Evolutionary conservation across 1,284 basidiomycete species (phyloP).

Genomic region (Leccinum idahoense): DNA sequence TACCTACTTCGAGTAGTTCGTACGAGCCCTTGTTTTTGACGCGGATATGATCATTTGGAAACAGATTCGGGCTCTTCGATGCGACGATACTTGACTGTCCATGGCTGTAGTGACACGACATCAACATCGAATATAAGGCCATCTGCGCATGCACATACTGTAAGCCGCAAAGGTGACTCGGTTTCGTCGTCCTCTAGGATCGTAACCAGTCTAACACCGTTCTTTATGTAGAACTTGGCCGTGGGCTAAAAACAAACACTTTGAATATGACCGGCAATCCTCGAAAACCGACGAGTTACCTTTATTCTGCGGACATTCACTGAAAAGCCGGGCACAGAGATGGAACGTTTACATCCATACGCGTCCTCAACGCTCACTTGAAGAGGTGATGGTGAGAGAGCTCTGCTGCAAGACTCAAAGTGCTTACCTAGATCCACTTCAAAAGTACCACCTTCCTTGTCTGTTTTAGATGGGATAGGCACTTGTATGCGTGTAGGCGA

Average conservation of each 20-base stretch:
- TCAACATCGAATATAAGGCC: constrained; percentile 2
- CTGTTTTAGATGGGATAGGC: constrained; percentile 63
- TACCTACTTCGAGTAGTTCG: constrained; percentile 62
- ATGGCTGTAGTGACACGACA: constrained; percentile 52
- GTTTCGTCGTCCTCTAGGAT: constrained; percentile 77
- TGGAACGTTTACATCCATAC: constrained; percentile 78
- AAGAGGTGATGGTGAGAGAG: background rate
- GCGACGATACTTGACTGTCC: constrained; percentile 74
- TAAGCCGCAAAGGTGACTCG: constrained; percentile 74
- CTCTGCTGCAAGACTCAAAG: background rate
- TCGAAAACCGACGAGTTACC: constrained; percentile 37
- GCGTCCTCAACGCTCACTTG: constrained; percentile 83
- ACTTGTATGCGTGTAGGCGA: constrained; percentile 56
- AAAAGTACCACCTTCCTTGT: constrained; percentile 71
- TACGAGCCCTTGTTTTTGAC: constrained; percentile 75
- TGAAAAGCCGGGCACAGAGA: constrained; percentile 76
- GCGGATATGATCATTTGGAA: constrained; percentile 65
- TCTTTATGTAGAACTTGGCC: constrained; percentile 75
- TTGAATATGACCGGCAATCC: background rate
- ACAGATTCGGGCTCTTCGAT: constrained; percentile 44
- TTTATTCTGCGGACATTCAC: constrained; percentile 85
- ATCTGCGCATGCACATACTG: constrained; percentile 48
- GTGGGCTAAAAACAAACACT: constrained; percentile 56
- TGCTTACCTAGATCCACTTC: constrained; percentile 72
- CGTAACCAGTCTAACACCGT: constrained; percentile 50